These are phyloP conservation scores for Dioscorea cayenensis DNA, from an alignment of 116 monocot genomes.

Conservation along the genomic window DNA sequence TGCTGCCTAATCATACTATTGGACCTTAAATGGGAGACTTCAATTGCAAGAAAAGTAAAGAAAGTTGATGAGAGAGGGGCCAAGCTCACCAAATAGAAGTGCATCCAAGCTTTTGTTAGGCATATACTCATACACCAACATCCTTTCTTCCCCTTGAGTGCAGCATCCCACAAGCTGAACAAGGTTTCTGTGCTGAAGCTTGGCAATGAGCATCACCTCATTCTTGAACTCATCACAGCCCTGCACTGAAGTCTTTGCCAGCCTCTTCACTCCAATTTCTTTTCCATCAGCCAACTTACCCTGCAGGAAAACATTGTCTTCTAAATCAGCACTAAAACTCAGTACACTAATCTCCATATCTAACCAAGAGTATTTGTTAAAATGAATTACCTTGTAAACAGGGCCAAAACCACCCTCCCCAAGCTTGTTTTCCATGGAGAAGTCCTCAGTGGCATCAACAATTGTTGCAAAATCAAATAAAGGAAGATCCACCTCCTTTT, in stretches of 20 bases:
- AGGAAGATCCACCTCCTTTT: background rate
- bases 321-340: background rate
- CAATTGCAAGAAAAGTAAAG: background rate
- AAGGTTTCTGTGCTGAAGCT: constrained; percentile 1
- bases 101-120: constrained; percentile 1
- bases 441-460: constrained; percentile 6
- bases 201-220: background rate
- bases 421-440: constrained; percentile 9
- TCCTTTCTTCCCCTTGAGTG: background rate
- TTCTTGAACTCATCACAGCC: constrained; percentile 1
- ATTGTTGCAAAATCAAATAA: constrained; percentile 6
- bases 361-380: background rate
- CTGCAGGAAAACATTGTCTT: background rate
- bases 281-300: background rate
- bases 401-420: constrained; percentile 21
- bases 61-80: no score
- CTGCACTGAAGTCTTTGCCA: constrained; percentile 1
- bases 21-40: background rate
- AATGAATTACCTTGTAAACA: constrained; percentile 8
- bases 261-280: background rate
- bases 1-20: no score
- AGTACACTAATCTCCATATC: background rate
- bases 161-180: background rate
- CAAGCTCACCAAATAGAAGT: background rate
- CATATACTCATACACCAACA: constrained; percentile 1